Evolutionary conservation across 1,284 basidiomycete genomes (phyloP), one percentile per base, ranked within the genome.

Genomic region (Marasmius sp.): DNA sequence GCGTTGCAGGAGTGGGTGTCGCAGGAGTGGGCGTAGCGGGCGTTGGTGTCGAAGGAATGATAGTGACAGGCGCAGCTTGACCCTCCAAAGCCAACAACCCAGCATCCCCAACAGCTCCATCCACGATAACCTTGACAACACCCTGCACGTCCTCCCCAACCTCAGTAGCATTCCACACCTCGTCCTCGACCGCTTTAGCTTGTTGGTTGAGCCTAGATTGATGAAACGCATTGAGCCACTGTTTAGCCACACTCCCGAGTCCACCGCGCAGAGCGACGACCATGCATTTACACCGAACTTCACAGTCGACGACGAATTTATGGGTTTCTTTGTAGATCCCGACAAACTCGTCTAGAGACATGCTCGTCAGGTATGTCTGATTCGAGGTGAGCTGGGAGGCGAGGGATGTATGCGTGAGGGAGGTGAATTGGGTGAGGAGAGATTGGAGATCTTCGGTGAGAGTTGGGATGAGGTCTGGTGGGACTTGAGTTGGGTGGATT

Each of bases 171-270:
- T 82, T 86, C 93, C 95, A 96, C 52, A 88, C 88, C 69, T 97
- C 95, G 67, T 95, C 93, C 72, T 97, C 94, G 7, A 99, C 96
- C 12, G 94, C 79, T 72, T 92, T 94, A 27, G 96, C 95, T 4
- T 92, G 93, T 64, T 85, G 85, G 1, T 89, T 88, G 61, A 98
- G 85, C 57, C 91, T 84, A n/a, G 81, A 76, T 65, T 93, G 89
- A 73, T 99, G 97, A 77, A 96, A 97, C 0, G 81, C 75, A 67
- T 92, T 88, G 34, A 99, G 94, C 93, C 87, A 96, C 73, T 18
- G 1, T 81, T 95, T 94, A 57, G 87, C 84, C 43, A 94, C 87
- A 5, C 52, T 20, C n/a, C 34, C 37, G 49, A 94, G 83, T 1
- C 88, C 90, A 6, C 94, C 94, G 57, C 96, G 81, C 33, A 99